phyloP scores from a whole-genome alignment of 495 filamentous ascomycete species.

The Rostrohypoxylon terebratum region DNA sequence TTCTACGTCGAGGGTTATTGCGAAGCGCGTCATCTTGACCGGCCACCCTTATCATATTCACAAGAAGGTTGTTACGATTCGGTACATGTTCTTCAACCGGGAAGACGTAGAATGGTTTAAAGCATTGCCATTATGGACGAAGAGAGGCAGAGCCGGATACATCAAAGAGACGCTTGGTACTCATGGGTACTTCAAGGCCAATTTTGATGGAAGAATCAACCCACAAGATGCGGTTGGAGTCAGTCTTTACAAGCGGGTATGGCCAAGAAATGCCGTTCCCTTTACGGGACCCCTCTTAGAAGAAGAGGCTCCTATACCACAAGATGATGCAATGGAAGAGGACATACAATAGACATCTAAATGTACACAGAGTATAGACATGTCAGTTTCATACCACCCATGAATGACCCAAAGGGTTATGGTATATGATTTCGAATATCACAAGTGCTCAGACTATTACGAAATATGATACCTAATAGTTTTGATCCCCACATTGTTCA shows the following conservation, averaged over 20 bases:
- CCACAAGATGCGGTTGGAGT: conserved; percentile 93
- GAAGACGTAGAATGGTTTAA: conserved; percentile 98
- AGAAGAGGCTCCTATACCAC: conserved; percentile 32
- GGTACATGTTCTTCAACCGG: conserved; percentile 99
- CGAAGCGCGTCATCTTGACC: conserved; percentile 93
- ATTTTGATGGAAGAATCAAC: conserved; percentile 94
- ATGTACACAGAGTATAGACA: conserved; percentile 7
- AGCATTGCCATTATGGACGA: conserved; percentile 93
- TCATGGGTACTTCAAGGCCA: conserved; percentile 99
- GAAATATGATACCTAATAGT: conserved; percentile 38
- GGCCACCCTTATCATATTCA: conserved; percentile 99
- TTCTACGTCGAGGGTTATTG: conserved; percentile 82
- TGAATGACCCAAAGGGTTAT: conserved; percentile 14
- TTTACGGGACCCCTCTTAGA: conserved; percentile 59
- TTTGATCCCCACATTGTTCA: not conserved
- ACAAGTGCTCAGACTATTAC: conserved; percentile 13
- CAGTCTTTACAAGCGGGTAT: conserved; percentile 93
- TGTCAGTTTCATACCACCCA: not conserved
- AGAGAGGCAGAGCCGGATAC: conserved; percentile 84
- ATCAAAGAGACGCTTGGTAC: conserved; percentile 95
- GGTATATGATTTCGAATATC: conserved; percentile 4
- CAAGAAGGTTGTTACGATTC: conserved; percentile 92
- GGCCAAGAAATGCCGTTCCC: conserved; percentile 75
- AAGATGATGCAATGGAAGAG: conserved; percentile 57
- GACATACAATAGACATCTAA: conserved; percentile 46